Conservation (phyloP, 805 yeast species). For the Myxozyma nipponensis region DNA sequence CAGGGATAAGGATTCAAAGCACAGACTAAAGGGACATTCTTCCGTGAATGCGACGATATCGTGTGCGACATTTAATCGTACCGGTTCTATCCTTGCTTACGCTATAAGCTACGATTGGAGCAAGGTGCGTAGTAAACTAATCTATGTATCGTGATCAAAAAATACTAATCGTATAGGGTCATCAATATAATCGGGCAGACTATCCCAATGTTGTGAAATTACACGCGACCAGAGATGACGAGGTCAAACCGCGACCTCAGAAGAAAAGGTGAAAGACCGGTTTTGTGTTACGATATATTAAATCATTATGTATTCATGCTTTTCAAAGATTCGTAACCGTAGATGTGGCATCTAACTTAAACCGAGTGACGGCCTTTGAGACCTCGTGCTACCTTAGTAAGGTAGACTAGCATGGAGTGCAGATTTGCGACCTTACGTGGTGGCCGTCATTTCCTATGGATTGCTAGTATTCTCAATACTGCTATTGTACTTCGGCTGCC, state of each 20-base stretch:
- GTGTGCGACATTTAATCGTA: conserved; percentile 73
- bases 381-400: too few relatives aligned
- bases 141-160: neutral
- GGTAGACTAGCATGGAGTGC: too few relatives aligned
- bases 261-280: conserved; percentile 4
- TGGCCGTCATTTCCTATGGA: too few relatives aligned
- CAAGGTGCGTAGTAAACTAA: conserved; percentile 50
- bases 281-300: neutral
- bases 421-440: too few relatives aligned
- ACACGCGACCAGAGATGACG: conserved; percentile 83
- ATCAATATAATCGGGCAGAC: conserved; percentile 69
- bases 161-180: too few relatives aligned
- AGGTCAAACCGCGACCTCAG: conserved; percentile 36
- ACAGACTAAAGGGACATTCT: conserved; percentile 78
- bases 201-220: conserved; percentile 72
- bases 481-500: conserved; percentile 59
- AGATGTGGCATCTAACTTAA: too few relatives aligned
- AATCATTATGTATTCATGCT: too few relatives aligned
- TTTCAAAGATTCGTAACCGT: too few relatives aligned
- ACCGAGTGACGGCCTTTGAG: too few relatives aligned
- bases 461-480: too few relatives aligned
- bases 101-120: conserved; percentile 95
- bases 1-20: conserved; percentile 78
- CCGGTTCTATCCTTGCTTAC: conserved; percentile 82
- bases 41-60: conserved; percentile 61